These are phyloP conservation scores for Aphanoascus verrucosus DNA, from an alignment of 2,329 filamentous ascomycete species.

Conservation along the genomic window DNA sequence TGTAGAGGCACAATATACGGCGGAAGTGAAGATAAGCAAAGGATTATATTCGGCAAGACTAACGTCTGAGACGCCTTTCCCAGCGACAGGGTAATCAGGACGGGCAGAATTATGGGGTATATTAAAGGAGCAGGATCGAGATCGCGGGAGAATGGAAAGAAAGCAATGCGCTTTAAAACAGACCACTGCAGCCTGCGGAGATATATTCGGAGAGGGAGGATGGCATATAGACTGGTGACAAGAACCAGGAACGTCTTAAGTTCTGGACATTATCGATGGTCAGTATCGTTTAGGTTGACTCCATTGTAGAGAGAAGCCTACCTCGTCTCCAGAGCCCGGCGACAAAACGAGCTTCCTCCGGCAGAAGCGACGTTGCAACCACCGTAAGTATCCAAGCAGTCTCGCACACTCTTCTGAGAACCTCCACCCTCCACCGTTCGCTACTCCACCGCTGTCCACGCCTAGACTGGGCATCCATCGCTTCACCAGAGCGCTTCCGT, in stretches of 20 bases:
- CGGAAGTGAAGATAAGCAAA: conserved; percentile 68
- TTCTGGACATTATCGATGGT: conserved; percentile 22
- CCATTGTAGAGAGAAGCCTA: conserved; percentile 16
- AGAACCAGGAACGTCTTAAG: conserved; percentile 26
- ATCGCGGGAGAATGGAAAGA: conserved; percentile 56
- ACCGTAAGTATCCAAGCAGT: conserved; percentile 45
- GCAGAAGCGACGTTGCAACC: conserved; percentile 35
- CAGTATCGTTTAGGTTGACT: not conserved
- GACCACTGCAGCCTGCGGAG: conserved; percentile 20
- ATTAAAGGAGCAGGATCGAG: conserved; percentile 89
- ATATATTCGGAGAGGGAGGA: conserved; percentile 51
- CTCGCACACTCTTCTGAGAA: conserved; percentile 44
- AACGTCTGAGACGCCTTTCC: conserved; percentile 50
- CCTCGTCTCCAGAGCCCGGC: conserved; percentile 32
- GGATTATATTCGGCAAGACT: conserved; percentile 68
- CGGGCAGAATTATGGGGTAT: conserved; percentile 67
- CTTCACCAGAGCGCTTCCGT: conserved; percentile 27
- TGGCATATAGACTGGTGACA: conserved; percentile 26
- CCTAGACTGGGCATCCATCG: conserved; percentile 19
- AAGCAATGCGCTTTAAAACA: conserved; percentile 28
- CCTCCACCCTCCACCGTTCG: conserved; percentile 31
- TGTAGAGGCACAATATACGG: conserved; percentile 58
- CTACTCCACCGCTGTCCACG: conserved; percentile 21
- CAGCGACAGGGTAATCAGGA: conserved; percentile 66
- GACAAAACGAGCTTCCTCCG: conserved; percentile 23